phyloP scores from a whole-genome alignment of 2,329 filamentous ascomycete species.

The Lachnellula willkommii region DNA sequence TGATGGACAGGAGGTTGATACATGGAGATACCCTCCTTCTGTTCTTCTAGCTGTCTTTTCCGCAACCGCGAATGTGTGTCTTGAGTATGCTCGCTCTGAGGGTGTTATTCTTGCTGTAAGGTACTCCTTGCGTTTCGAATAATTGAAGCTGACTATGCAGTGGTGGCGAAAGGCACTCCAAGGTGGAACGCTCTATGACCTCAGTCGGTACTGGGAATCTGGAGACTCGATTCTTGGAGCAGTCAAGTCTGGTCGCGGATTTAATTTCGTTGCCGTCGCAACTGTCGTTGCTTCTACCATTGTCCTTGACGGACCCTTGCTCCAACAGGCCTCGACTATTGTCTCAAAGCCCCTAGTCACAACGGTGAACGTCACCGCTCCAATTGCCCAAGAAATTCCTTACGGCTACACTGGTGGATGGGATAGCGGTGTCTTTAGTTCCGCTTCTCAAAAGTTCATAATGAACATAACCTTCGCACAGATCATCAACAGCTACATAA shows the following conservation, averaged over 20 bases:
- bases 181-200: conserved; percentile 1
- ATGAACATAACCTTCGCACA: background rate
- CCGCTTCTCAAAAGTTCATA: background rate
- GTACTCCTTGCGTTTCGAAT: too few species aligned
- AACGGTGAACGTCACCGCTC: background rate
- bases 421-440: background rate
- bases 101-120: background rate
- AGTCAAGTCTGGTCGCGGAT: background rate
- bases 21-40: background rate
- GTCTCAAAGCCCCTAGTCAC: background rate
- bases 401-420: conserved; percentile 1
- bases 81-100: conserved; percentile 2
- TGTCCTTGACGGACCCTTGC: conserved; percentile 2
- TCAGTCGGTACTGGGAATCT: conserved; percentile 3
- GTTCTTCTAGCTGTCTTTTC: conserved; percentile 2
- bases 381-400: conserved; percentile 1
- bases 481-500: background rate
- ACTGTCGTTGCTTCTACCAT: conserved; percentile 1
- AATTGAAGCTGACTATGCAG: background rate
- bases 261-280: conserved; percentile 1
- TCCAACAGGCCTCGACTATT: conserved; percentile 5
- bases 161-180: conserved; percentile 6
- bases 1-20: background rate
- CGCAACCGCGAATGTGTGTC: background rate
- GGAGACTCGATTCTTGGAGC: background rate